A percentile compares a stretch with the other conserved stretches of the same genome.
phyloP scores from a whole-genome alignment of 2,329 filamentous ascomycete genomes.

The Raffaelea arxii region DNA sequence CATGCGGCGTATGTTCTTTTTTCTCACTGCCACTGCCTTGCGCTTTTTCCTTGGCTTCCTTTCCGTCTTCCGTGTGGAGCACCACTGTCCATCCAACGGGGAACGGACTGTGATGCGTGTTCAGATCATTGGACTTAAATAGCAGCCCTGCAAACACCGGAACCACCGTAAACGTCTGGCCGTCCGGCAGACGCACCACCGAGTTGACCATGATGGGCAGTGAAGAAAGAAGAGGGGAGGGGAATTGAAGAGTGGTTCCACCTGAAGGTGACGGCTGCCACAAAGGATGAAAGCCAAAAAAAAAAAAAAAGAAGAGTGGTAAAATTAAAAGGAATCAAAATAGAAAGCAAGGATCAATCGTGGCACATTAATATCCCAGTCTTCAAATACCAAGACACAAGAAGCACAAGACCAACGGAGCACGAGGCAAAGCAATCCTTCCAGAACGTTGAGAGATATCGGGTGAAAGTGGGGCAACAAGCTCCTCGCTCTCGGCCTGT shows the following conservation, averaged over 20 bases:
- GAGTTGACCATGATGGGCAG: slow-evolving; percentile 22
- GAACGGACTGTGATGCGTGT: slow-evolving; percentile 57
- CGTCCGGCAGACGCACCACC: slow-evolving; percentile 71
- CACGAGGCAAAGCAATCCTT: no score
- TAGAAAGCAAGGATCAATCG: neutral
- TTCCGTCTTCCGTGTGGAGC: slow-evolving; percentile 55
- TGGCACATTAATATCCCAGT: neutral
- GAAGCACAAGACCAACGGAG: no score
- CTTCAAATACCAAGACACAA: no score
- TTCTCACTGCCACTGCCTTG: neutral
- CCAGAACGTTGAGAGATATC: no score
- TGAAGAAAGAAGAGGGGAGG: no score
- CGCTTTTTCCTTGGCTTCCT: neutral
- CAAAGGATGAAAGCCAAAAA: no score
- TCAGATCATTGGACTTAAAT: slow-evolving; percentile 76
- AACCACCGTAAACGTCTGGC: slow-evolving; percentile 69
- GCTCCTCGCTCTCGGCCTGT: no score
- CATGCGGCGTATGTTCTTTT: slow-evolving; percentile 21
- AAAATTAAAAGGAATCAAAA: neutral
- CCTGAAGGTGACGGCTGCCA: no score
- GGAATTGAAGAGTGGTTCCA: no score
- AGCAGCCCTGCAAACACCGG: slow-evolving; percentile 86
- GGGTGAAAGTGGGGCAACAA: no score
- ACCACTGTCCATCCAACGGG: slow-evolving; percentile 87
- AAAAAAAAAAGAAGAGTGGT: no score